phyloP scores from a whole-genome alignment of 768 basidiomycete species.

The Piloderma croceum region DNA sequence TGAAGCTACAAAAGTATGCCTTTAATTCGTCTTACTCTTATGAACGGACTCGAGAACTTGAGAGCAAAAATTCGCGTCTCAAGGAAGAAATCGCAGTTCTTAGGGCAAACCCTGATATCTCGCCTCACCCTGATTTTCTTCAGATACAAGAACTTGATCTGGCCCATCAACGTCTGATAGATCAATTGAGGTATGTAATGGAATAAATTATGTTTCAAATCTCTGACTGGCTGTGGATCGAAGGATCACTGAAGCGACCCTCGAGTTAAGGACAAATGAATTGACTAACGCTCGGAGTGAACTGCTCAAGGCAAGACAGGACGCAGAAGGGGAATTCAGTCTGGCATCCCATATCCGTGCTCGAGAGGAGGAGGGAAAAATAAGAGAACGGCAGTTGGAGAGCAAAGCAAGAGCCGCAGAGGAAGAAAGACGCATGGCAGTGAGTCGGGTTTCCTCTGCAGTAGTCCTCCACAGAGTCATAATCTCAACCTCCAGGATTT shows the following conservation, averaged over 20 bases:
- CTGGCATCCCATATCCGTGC: constrained; percentile 49
- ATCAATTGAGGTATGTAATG: too few relatives aligned
- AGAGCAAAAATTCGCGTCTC: constrained; percentile 54
- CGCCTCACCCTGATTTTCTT: constrained; percentile 31
- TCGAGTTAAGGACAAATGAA: constrained; percentile 45
- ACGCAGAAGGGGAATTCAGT: constrained; percentile 48
- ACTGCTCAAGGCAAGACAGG: constrained; percentile 33
- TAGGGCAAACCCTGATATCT: constrained; percentile 45
- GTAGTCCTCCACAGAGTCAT: too few relatives aligned
- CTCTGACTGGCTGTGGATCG: too few relatives aligned
- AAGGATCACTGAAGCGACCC: constrained; percentile 50
- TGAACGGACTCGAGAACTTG: constrained; percentile 43
- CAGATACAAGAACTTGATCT: constrained; percentile 56
- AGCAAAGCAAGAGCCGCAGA: constrained; percentile 41
- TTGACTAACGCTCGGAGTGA: constrained; percentile 40
- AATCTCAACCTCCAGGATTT: too few relatives aligned
- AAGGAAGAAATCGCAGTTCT: constrained; percentile 51
- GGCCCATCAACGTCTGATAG: constrained; percentile 59
- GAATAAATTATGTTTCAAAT: too few relatives aligned
- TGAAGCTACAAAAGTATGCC: constrained; percentile 61
- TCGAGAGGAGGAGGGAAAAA: constrained; percentile 47
- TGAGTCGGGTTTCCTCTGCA: too few relatives aligned
- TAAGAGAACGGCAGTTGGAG: constrained; percentile 45
- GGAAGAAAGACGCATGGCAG: constrained; percentile 54
- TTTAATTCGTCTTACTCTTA: constrained; percentile 46